These are phyloP conservation scores for Acidomyces sp. DNA, from an alignment of 495 filamentous ascomycete species.

Conservation along the genomic window DNA sequence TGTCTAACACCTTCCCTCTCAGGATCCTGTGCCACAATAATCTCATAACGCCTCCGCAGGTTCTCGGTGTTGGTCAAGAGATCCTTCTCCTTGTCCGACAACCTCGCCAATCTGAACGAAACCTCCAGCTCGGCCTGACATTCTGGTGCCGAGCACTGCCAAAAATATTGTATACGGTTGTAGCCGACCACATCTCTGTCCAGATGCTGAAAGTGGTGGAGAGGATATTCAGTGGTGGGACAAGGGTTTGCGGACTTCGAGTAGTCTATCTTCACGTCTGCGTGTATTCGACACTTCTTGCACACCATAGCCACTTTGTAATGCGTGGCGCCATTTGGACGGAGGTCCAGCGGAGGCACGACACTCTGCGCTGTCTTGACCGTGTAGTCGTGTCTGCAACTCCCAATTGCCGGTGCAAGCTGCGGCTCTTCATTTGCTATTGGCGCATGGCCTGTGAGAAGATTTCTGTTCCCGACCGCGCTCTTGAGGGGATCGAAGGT, in stretches of 20 bases:
- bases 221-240: slow-evolving; percentile 23
- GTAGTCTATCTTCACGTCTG: slow-evolving; percentile 39
- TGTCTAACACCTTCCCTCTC: slow-evolving; percentile 41
- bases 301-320: slow-evolving; percentile 45
- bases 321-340: slow-evolving; percentile 27
- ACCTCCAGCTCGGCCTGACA: slow-evolving; percentile 47
- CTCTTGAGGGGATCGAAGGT: slow-evolving; percentile 42
- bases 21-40: slow-evolving; percentile 42
- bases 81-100: slow-evolving; percentile 36
- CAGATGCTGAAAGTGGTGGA: slow-evolving; percentile 30
- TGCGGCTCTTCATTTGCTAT: slow-evolving; percentile 12
- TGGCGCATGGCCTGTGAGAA: slow-evolving; percentile 41
- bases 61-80: slow-evolving; percentile 44
- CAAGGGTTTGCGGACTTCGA: slow-evolving; percentile 20
- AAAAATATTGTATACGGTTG: slow-evolving; percentile 29
- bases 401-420: slow-evolving; percentile 13
- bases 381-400: slow-evolving; percentile 45
- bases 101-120: slow-evolving; percentile 39
- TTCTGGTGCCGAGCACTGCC: slow-evolving; percentile 44
- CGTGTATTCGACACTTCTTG: slow-evolving; percentile 42
- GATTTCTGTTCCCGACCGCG: slow-evolving; percentile 36
- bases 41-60: slow-evolving; percentile 40
- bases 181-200: background rate
- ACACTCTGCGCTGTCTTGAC: slow-evolving; percentile 41
- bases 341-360: slow-evolving; percentile 30